These are phyloP conservation scores for Aureobasidium sp. DNA, from an alignment of 2,329 filamentous ascomycete genomes.

Conservation along the genomic window DNA sequence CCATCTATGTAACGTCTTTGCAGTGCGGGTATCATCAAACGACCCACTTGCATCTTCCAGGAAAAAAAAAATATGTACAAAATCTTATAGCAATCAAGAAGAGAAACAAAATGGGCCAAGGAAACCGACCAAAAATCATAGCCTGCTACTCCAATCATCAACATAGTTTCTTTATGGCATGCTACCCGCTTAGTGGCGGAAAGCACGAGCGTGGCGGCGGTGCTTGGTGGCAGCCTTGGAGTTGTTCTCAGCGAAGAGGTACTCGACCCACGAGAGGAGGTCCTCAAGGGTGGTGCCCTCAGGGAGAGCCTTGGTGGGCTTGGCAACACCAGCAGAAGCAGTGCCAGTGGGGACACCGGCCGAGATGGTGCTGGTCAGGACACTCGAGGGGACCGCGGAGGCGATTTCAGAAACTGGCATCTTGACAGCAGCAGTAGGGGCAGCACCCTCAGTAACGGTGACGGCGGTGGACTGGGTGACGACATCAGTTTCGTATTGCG, in stretches of 20 bases:
- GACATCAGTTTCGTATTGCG: neutral
- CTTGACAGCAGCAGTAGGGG: constrained; percentile 11
- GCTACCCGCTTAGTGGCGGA: constrained; percentile 16
- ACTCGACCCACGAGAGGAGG: constrained; percentile 24
- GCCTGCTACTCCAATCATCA: constrained; percentile 5
- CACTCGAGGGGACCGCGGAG: neutral
- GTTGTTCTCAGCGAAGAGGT: constrained; percentile 20
- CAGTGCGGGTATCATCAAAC: constrained; percentile 6
- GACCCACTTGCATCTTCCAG: neutral
- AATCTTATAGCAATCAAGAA: constrained; percentile 6
- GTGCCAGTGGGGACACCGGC: constrained; percentile 17
- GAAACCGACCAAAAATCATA: neutral
- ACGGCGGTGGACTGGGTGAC: constrained; percentile 12
- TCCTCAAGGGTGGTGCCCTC: constrained; percentile 24
- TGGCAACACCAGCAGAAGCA: constrained; percentile 12
- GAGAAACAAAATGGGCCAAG: neutral
- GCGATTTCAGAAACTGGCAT: neutral
- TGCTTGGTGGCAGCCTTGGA: neutral
- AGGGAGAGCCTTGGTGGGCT: constrained; percentile 22
- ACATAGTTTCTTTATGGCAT: neutral
- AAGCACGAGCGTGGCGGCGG: constrained; percentile 7
- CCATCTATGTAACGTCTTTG: neutral
- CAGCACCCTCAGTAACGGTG: constrained; percentile 21
- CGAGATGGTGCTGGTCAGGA: constrained; percentile 18
- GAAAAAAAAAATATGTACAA: neutral